Base-by-base conservation (phyloP, 805 yeast genomes). In the Candida pseudoglaebosa region DNA sequence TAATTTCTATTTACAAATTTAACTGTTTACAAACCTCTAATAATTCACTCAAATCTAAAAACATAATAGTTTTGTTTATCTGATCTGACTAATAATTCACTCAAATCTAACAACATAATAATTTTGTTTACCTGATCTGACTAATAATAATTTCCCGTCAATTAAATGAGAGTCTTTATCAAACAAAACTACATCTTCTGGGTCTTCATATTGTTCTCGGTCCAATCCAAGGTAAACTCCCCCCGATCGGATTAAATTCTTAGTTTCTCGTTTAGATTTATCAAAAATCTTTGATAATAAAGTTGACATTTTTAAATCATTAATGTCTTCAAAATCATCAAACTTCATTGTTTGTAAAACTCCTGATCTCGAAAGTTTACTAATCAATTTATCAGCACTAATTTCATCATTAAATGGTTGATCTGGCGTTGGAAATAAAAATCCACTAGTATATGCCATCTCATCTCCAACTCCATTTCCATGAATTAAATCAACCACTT, bases 401-500 rank as follows among this genome's bases (percentile, higher is more conserved):
- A 71, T 52, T n/a, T 59, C 59, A 35, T 74, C 76, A 38, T 67
- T 57, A 46, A 64, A 71, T 6, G 75, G 74, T 40, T 63, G 70
- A 40, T 70, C 74, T 3, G 78, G 76, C 2, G 73, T 62, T 6
- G 82, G 82, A 58, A 80, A 89, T 28, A 89, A 55, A 38, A 84
- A 73, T 4, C 80, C 73, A 12, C 95, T 81, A 12, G 86, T 73
- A 16, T 73, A 65, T 15, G 78, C 76, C 48, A 93, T 85, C 28
- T 78, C 75, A 18, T 73, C 68, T 3, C 96, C 90, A 7, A 73
- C 71, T 3, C 89, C 91, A 6, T 68, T 70, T 0, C 98, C 98
- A 60, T 90, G 96, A 30, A 93, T 71, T 51, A 93, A 68, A 51
- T 88, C 95, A 5, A 91, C 84, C 34, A 90, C 84, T 54, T 91